Evolutionary conservation across 140 eudicot genomes (phyloP).

Genomic region (Cichorium intybus): DNA sequence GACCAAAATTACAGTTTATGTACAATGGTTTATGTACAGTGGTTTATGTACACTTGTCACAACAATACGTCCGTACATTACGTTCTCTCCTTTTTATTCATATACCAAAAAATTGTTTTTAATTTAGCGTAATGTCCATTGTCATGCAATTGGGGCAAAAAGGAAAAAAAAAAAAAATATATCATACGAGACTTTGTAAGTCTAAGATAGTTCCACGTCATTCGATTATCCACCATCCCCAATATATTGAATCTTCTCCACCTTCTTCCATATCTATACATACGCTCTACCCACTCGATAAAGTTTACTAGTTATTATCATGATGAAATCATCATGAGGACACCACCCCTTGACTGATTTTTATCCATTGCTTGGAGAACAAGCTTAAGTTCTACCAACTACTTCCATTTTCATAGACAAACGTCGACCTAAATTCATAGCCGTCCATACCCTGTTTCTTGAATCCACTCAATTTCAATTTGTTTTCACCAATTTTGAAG

Average conservation of each 20-base stretch:
- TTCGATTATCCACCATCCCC: conserved; percentile 1
- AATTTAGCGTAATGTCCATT: background rate
- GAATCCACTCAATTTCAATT: background rate
- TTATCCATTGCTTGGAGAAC: conserved; percentile 24
- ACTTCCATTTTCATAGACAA: background rate
- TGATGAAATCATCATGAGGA: conserved; percentile 17
- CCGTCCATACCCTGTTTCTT: background rate
- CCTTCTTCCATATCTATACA: background rate
- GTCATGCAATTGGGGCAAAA: background rate
- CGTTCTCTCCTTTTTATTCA: no score
- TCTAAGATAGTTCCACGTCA: conserved; percentile 27
- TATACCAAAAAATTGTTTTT: no score
- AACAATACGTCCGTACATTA: no score
- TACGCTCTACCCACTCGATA: background rate
- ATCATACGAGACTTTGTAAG: conserved; percentile 16
- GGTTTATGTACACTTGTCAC: no score
- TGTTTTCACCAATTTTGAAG: background rate
- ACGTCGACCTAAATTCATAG: background rate
- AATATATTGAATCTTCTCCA: conserved; percentile 26
- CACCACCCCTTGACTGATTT: conserved; percentile 4
- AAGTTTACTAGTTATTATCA: background rate
- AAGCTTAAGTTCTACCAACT: conserved; percentile 22
- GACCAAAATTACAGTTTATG: no score
- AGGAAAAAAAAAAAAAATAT: background rate
- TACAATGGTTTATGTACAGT: no score